Evolutionary conservation across 2,329 filamentous ascomycete genomes (phyloP), one percentile per base, ranked within the genome.

Genomic region (Graphilbum fragrans): DNA sequence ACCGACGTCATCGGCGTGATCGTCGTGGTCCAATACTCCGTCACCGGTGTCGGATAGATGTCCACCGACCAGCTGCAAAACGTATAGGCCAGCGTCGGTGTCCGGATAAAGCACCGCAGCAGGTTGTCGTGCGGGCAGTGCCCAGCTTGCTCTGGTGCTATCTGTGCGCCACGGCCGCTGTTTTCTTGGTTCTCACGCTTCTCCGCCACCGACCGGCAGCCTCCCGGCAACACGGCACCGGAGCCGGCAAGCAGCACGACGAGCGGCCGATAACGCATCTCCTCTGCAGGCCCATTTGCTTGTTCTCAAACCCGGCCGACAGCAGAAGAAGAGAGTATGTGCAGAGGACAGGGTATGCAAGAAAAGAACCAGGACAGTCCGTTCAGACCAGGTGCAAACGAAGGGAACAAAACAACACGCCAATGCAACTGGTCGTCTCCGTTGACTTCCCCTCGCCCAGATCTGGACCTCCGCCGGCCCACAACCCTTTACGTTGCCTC

Each of bases 71-170:
- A 44, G 37, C 42, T 46, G 37, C 45, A 46, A 39, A 41, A 46
- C 17, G 45, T 44, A 39, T 39, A 44, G n/a, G 41, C 45, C 23
- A 46, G 32, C 2, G 19, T 41, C 2, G 41, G 45, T 4, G 31
- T 46, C n/a, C 41, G 34, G 22, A 46, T 38, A 17, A 46, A 39
- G 35, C 45, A 46, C 2, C 45, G 41, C 5, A 46, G 31, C 18
- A 46, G 37, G 23, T 46, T 46, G 45, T 46, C 42, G 29, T 46
- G 45, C 3, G 45, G 41, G 23, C 45, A 50, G 46, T 49, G 44
- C 25, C n/a, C 17, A 3, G 37, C 11, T 2, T 42, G 18, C 23
- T 41, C 37, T 16, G 37, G 19, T 8, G n/a, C n/a, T n/a, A n/a
- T n/a, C n/a, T n/a, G n/a, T n/a, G n/a, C n/a, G n/a, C n/a, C n/a